Conservation (phyloP, 1,284 basidiomycete genomes). For the Porogramme epimiltina region DNA sequence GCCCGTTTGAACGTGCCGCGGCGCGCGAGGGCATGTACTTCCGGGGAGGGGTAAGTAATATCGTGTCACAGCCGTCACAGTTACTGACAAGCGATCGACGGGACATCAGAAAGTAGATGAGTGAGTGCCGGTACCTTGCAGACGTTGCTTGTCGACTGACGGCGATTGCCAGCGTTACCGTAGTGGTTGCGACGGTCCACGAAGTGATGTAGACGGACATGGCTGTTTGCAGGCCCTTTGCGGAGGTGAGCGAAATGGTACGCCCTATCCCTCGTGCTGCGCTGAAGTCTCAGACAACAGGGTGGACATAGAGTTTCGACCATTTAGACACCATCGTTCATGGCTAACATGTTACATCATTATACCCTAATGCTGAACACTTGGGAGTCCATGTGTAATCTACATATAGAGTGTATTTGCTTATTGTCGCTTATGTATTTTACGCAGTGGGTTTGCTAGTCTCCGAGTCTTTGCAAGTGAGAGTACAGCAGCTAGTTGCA, state of each 20-base stretch:
- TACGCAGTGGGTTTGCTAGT: neutral
- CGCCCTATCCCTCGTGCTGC: too few relatives aligned
- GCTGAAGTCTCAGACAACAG: too few relatives aligned
- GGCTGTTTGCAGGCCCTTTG: too few relatives aligned
- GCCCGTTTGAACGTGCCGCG: constrained; percentile 73
- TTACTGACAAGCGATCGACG: neutral
- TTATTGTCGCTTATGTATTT: neutral
- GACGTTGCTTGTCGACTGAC: constrained; percentile 3
- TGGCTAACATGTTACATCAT: neutral
- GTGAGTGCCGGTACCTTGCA: constrained; percentile 39
- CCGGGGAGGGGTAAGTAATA: constrained; percentile 65
- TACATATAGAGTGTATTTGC: constrained; percentile 5
- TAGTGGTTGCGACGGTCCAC: constrained; percentile 59
- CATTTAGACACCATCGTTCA: constrained; percentile 11
- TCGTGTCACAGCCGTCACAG: constrained; percentile 20
- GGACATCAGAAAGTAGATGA: constrained; percentile 60
- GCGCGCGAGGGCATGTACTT: constrained; percentile 63
- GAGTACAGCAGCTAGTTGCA: too few relatives aligned
- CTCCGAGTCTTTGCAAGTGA: neutral
- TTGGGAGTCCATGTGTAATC: constrained; percentile 14
- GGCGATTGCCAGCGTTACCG: constrained; percentile 49
- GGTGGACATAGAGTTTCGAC: neutral
- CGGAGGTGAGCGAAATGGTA: too few relatives aligned
- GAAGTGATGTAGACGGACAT: constrained; percentile 34
- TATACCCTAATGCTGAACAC: constrained; percentile 19